Conservation (phyloP, 78 protist species). For the Dictyostelium citrinum region DNA sequence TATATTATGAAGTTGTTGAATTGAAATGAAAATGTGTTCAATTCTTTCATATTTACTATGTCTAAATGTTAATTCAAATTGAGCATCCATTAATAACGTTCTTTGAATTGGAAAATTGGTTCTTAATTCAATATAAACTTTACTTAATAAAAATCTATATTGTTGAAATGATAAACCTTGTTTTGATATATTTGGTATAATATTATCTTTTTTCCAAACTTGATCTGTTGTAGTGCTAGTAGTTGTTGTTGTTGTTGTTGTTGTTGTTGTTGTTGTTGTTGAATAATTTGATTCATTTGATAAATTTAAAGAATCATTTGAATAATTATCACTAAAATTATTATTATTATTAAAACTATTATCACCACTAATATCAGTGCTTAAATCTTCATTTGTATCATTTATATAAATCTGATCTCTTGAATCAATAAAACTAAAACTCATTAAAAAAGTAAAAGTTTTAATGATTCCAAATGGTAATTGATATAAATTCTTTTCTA, state of each 20-base stretch:
- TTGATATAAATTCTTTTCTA: conserved; percentile 15
- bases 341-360: background rate
- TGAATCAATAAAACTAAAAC: background rate
- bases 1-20: background rate
- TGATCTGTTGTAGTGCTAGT: too few relatives aligned
- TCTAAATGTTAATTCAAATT: conserved; percentile 5
- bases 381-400: background rate
- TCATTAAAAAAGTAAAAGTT: conserved; percentile 3
- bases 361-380: background rate
- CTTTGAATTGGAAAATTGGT: background rate
- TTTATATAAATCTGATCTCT: background rate
- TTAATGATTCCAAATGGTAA: conserved; percentile 14
- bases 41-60: background rate
- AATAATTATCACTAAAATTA: background rate
- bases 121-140: background rate
- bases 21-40: background rate
- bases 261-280: background rate
- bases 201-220: background rate
- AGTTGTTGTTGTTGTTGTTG: background rate
- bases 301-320: background rate
- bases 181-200: background rate
- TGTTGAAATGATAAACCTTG: conserved; percentile 22
- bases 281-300: background rate
- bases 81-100: conserved; percentile 14
- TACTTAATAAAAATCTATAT: background rate